Evolutionary conservation across 805 yeast species (phyloP).

Genomic region (Wickerhamomyces hampshirensis): DNA sequence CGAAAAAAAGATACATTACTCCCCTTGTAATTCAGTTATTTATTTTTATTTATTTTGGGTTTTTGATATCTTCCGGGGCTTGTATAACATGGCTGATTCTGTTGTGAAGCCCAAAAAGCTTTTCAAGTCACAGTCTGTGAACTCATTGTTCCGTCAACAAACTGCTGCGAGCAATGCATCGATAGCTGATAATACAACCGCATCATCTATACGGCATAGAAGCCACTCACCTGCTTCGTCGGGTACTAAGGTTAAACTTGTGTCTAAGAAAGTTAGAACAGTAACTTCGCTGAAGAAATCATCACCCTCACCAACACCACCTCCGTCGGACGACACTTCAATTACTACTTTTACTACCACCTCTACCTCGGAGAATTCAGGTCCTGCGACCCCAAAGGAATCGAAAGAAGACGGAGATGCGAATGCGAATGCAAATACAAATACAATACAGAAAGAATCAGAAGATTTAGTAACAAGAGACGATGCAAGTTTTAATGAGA

Average conservation of each 20-base stretch:
- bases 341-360: not conserved
- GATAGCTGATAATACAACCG: not conserved
- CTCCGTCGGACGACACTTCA: constrained; percentile 2
- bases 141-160: constrained; percentile 23
- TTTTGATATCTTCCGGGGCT: too few relatives aligned
- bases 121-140: constrained; percentile 27
- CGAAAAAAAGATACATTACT: too few relatives aligned
- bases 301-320: constrained; percentile 1
- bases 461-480: too few relatives aligned
- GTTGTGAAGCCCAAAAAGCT: constrained; percentile 20
- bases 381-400: not conserved
- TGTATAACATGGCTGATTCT: constrained; percentile 5
- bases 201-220: constrained; percentile 2
- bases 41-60: too few relatives aligned
- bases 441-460: not conserved
- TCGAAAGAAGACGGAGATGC: too few relatives aligned
- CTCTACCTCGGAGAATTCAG: not conserved
- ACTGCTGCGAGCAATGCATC: constrained; percentile 4
- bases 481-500: too few relatives aligned
- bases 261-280: constrained; percentile 12
- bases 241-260: constrained; percentile 18
- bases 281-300: not conserved
- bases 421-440: too few relatives aligned
- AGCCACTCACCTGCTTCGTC: constrained; percentile 11
- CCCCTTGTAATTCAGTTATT: too few relatives aligned